Conservation (phyloP, 2,329 filamentous ascomycete genomes). For the Capronia epimyces region DNA sequence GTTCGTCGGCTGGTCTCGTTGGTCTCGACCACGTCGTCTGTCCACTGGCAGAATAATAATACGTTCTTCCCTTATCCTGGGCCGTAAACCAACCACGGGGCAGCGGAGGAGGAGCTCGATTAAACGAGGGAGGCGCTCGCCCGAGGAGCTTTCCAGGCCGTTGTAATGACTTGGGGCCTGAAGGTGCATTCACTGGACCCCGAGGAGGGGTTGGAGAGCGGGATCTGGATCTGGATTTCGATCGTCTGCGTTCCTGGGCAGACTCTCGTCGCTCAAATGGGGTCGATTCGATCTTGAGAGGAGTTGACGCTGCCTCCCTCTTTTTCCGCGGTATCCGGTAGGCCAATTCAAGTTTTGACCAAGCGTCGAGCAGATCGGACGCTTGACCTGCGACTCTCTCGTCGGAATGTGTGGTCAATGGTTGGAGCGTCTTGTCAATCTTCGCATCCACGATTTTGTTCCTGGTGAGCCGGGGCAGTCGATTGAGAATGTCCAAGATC, state of each 20-base stretch:
- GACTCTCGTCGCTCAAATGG: slow-evolving; percentile 56
- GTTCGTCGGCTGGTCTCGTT: slow-evolving; percentile 61
- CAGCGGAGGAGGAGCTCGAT: slow-evolving; percentile 53
- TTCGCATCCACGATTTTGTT: slow-evolving; percentile 98
- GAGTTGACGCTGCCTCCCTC: slow-evolving; percentile 54
- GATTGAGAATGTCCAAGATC: slow-evolving; percentile 81
- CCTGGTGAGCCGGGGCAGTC: slow-evolving; percentile 80
- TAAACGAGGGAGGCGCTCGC: slow-evolving; percentile 54
- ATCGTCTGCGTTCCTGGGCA: slow-evolving; percentile 46
- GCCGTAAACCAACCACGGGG: slow-evolving; percentile 83
- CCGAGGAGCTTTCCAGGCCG: slow-evolving; percentile 53
- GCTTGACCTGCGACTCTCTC: slow-evolving; percentile 69
- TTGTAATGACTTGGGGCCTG: slow-evolving; percentile 42
- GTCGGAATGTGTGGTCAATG: slow-evolving; percentile 62
- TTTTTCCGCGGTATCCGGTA: slow-evolving; percentile 93
- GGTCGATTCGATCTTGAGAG: slow-evolving; percentile 59
- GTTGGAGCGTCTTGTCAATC: slow-evolving; percentile 75
- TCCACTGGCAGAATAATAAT: slow-evolving; percentile 79
- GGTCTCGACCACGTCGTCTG: slow-evolving; percentile 78
- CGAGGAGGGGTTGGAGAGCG: slow-evolving; percentile 42
- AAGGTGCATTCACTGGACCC: slow-evolving; percentile 24
- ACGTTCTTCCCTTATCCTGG: slow-evolving; percentile 66
- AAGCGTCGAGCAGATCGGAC: slow-evolving; percentile 67
- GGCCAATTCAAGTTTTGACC: slow-evolving; percentile 82
- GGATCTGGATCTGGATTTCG: slow-evolving; percentile 44